A percentile compares a stretch with the other conserved stretches of the same genome.
These are phyloP conservation scores for Penicillium corylophilum DNA, from an alignment of 2,329 filamentous ascomycete species.

Conservation along the genomic window DNA sequence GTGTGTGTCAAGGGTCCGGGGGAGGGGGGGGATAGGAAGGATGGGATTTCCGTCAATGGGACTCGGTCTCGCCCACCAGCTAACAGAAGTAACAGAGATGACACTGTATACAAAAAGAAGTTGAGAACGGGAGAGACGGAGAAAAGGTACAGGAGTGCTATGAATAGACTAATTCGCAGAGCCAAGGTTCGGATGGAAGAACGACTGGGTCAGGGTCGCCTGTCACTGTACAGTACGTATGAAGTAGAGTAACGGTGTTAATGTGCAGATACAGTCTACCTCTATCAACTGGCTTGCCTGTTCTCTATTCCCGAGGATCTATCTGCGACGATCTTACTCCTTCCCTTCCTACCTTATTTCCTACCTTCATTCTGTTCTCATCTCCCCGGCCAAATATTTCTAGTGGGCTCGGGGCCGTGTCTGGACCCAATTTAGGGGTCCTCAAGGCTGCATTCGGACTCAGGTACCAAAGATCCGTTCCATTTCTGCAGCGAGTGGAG, in stretches of 20 bases:
- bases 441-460: neutral
- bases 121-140: neutral
- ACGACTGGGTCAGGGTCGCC: neutral
- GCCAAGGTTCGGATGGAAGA: neutral
- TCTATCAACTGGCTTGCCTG: too few species aligned
- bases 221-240: neutral
- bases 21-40: conserved; percentile 9
- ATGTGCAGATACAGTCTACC: too few species aligned
- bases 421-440: conserved; percentile 13
- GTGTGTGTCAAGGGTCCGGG: neutral
- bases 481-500: neutral
- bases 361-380: too few species aligned
- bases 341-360: too few species aligned
- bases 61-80: too few species aligned
- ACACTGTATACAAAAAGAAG: too few species aligned
- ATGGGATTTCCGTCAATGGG: neutral
- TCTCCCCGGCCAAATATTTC: too few species aligned
- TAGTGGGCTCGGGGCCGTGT: conserved; percentile 2
- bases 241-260: neutral
- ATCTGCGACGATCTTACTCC: too few species aligned
- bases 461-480: conserved; percentile 8
- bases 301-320: too few species aligned
- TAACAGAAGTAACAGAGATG: too few species aligned
- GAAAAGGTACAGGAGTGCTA: conserved; percentile 1
- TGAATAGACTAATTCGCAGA: conserved; percentile 1